phyloP scores from a whole-genome alignment of 2,329 filamentous ascomycete genomes.

The Stachybotrys elegans region DNA sequence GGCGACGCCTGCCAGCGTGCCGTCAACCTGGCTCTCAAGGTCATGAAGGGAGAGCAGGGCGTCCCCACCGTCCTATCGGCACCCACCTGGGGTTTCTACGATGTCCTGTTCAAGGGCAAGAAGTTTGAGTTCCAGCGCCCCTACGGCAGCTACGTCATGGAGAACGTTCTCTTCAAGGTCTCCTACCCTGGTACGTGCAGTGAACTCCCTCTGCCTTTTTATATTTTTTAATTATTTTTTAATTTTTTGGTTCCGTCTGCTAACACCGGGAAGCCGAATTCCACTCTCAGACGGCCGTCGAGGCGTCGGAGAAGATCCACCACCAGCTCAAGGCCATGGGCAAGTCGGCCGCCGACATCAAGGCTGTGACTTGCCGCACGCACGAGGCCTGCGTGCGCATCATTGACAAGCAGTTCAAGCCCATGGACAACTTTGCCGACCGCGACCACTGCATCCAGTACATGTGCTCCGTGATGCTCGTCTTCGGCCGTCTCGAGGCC shows the following conservation, averaged over 20 bases:
- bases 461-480: conserved; percentile 96
- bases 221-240: too few relatives aligned
- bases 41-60: conserved; percentile 85
- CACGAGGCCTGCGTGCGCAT: conserved; percentile 98
- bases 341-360: conserved; percentile 92
- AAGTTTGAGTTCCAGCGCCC: conserved; percentile 94
- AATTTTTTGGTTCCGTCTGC: not conserved
- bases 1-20: conserved; percentile 96
- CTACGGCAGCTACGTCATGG: conserved; percentile 99
- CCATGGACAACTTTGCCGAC: conserved; percentile 99
- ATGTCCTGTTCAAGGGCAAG: conserved; percentile 93
- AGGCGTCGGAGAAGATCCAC: conserved; percentile 86
- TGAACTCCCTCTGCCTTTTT: conserved; percentile 19
- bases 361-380: conserved; percentile 86
- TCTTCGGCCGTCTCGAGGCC: conserved; percentile 88
- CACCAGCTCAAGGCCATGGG: conserved; percentile 75
- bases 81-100: conserved; percentile 96
- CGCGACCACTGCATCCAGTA: conserved; percentile 99
- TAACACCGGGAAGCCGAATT: conserved; percentile 63
- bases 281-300: conserved; percentile 97
- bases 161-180: conserved; percentile 99
- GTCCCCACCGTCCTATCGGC: conserved; percentile 90
- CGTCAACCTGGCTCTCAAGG: conserved; percentile 86
- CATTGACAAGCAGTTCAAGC: conserved; percentile 99
- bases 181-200: conserved; percentile 74